phyloP scores from a whole-genome alignment of 805 yeast species.

The Yarrowia hollandica region DNA sequence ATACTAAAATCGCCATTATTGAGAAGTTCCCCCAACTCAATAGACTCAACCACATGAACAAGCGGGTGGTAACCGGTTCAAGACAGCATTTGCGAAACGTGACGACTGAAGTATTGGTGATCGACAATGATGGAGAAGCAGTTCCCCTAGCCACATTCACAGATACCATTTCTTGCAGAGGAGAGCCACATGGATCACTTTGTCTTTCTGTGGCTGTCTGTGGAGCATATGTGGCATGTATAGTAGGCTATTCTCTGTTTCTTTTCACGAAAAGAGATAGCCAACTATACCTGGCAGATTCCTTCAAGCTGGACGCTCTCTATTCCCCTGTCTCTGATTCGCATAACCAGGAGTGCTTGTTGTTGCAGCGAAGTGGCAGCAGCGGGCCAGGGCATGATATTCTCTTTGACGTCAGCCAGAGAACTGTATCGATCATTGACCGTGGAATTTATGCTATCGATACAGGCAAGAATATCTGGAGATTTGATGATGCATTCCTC shows the following conservation, averaged over 20 bases:
- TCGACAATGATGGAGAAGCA: conserved; percentile 19
- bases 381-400: conserved; percentile 22
- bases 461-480: background rate
- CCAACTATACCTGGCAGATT: conserved; percentile 8
- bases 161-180: conserved; percentile 15
- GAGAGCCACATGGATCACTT: conserved; percentile 14
- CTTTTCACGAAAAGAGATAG: conserved; percentile 3
- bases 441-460: conserved; percentile 10
- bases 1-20: conserved; percentile 19
- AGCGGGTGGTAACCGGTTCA: conserved; percentile 13
- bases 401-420: background rate
- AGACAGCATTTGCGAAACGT: conserved; percentile 12
- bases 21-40: conserved; percentile 24
- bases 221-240: conserved; percentile 20
- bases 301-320: conserved; percentile 12
- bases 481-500: conserved; percentile 16
- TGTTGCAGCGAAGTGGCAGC: conserved; percentile 22
- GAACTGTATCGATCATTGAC: background rate
- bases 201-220: conserved; percentile 20
- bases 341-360: conserved; percentile 19
- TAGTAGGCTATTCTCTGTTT: conserved; percentile 19
- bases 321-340: conserved; percentile 16
- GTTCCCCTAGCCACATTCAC: conserved; percentile 6
- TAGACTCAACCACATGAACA: conserved; percentile 28
- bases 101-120: conserved; percentile 15